Percentiles rank a stretch among this genome's conserved stretches.
These are phyloP conservation scores for Macrocystidia cucumis DNA, from an alignment of 1,284 basidiomycete species.

Conservation along the genomic window DNA sequence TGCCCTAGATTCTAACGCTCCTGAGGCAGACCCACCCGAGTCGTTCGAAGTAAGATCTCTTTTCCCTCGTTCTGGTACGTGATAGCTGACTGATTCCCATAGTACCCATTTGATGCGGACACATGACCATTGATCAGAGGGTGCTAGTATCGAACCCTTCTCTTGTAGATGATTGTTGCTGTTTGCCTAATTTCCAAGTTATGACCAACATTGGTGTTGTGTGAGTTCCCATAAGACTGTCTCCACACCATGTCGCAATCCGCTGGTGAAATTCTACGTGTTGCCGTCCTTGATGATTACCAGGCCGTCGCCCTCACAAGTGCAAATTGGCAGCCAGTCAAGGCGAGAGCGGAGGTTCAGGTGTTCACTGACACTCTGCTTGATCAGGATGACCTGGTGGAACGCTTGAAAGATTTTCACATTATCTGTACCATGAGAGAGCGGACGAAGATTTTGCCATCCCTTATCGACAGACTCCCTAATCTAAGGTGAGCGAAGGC, in stretches of 20 bases:
- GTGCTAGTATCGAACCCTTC: too few relatives aligned
- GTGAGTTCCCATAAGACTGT: conserved; percentile 8
- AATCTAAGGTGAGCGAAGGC: conserved; percentile 33
- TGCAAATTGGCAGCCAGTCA: conserved; percentile 44
- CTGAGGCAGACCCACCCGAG: conserved; percentile 74
- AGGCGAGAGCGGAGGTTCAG: conserved; percentile 30
- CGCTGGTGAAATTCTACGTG: too few relatives aligned
- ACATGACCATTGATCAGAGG: too few relatives aligned
- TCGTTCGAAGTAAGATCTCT: conserved; percentile 64
- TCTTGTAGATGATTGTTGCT: too few relatives aligned
- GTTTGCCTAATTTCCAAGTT: too few relatives aligned
- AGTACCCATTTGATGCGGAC: conserved; percentile 65
- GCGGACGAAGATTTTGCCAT: conserved; percentile 46
- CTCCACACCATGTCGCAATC: conserved; percentile 8
- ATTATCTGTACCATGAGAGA: conserved; percentile 66
- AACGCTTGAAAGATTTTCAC: conserved; percentile 41
- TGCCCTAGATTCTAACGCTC: conserved; percentile 58
- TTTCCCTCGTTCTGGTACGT: conserved; percentile 4
- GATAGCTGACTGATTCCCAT: conserved; percentile 13
- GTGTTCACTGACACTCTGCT: conserved; percentile 44
- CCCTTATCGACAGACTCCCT: conserved; percentile 45
- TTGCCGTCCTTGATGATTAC: conserved; percentile 62
- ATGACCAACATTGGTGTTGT: too few relatives aligned
- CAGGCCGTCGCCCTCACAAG: conserved; percentile 40
- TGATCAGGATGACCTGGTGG: conserved; percentile 41